A percentile compares a stretch with the other conserved stretches of the same genome.
Conservation (phyloP, 257 asterid species). For the Forsythia suspensa region DNA sequence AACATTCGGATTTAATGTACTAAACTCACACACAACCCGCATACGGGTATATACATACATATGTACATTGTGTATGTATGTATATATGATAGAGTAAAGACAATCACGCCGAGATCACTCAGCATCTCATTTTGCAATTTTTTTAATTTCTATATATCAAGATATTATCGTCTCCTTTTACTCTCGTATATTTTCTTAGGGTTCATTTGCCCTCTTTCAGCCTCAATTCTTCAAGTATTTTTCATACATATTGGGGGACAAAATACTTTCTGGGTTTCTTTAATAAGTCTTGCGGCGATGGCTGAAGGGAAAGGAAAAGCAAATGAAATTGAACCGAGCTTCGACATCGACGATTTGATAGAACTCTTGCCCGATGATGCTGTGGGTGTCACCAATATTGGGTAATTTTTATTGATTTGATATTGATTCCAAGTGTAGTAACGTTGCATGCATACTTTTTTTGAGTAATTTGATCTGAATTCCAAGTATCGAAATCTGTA, state of each 20-base stretch:
- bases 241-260: neutral
- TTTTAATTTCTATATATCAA: neutral
- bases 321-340: slow-evolving; percentile 20
- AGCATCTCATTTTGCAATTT: neutral
- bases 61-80: neutral
- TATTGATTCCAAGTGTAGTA: neutral
- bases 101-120: neutral
- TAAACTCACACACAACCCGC: neutral
- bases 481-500: neutral
- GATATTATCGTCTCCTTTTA: neutral
- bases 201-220: neutral
- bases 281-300: slow-evolving; percentile 15
- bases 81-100: neutral
- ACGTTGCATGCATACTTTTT: neutral
- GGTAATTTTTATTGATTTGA: slow-evolving; percentile 19
- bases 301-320: slow-evolving; percentile 19
- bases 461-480: neutral
- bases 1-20: neutral
- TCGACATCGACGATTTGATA: slow-evolving; percentile 20
- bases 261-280: neutral
- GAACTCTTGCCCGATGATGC: slow-evolving; percentile 30
- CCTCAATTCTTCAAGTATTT: neutral
- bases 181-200: neutral
- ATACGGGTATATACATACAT: neutral
- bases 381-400: slow-evolving; percentile 10